Base-by-base conservation (phyloP, 192 early-diverging fungal genomes). In the Linnemannia schmuckeri region DNA sequence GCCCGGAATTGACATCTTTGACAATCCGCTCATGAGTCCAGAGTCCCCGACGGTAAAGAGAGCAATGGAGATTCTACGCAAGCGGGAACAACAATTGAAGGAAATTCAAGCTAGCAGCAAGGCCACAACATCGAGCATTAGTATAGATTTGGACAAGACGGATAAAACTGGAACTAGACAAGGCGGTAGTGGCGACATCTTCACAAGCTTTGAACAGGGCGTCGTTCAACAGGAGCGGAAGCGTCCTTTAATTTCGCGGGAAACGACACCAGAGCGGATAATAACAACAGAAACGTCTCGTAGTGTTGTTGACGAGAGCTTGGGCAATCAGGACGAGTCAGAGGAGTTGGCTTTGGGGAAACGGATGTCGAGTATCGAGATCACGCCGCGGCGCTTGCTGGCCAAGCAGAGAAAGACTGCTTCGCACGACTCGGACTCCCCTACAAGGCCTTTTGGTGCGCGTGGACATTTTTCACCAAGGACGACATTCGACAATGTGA, bases 31-130 rank as follows among this genome's bases (percentile, higher is more conserved):
- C 55, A 18, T 82, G 38, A 44, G 37, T 35, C 70, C 41, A 20
- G 80, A 82, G 4, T 82, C 80, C 4, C 80, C 80, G 7, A 76
- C 44, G n/a, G 75, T 63, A 42, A 82, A 82, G 70, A 76, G 75
- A 46, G 55, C 80, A 0, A 75, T 82, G 80, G 80, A 82, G 5
- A 82, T 82, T 17, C 9, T 82, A 1, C 42, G 75, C 18, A 76
- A 38, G 33, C 68, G 80, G 8, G 74, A 68, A 1, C 73, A 82
- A 24, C 80, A 82, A 69, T 38, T 82, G 27, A 27, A 30, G 49
- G 80, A 82, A 0, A 30, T 82, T 22, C 71, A 82, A 37, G 13
- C 61, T 2, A 33, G 3, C 4, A 66, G 27, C 24, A 30, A 66
- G 27, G 22, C 55, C 24, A 12, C 27, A 24, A 15, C 30, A 10